Conservation (phyloP, 805 yeast species). For the Monosporozyma aerobia region DNA sequence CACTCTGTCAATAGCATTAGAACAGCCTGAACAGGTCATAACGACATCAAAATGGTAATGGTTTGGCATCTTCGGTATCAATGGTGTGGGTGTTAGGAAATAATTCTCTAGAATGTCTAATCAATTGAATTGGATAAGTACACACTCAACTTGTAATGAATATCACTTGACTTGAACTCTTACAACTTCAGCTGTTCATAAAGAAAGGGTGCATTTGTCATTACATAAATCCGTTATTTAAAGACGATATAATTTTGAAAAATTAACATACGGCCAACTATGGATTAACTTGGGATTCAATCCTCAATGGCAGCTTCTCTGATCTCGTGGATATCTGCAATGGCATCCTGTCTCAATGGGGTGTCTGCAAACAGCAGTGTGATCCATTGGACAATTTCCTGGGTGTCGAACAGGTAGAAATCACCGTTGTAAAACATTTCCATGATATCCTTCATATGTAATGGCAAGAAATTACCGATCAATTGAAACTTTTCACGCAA, state of each 20-base stretch:
- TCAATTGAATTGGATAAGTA: not conserved
- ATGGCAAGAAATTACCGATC: slow-evolving; percentile 21
- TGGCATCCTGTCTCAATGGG: slow-evolving; percentile 27
- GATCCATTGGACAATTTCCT: slow-evolving; percentile 32
- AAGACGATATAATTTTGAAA: not conserved
- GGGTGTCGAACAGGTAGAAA: slow-evolving; percentile 31
- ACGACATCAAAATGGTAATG: slow-evolving; percentile 73
- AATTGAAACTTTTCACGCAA: slow-evolving; percentile 22
- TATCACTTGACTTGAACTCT: not conserved
- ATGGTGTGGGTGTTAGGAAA: not conserved
- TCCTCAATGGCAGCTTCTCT: slow-evolving; percentile 40
- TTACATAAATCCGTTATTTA: not conserved
- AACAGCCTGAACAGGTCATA: slow-evolving; percentile 85
- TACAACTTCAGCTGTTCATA: not conserved
- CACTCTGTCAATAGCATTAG: slow-evolving; percentile 75
- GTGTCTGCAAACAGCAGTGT: slow-evolving; percentile 35
- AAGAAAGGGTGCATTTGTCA: not conserved
- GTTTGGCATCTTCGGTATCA: slow-evolving; percentile 26
- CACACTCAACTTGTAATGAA: no score
- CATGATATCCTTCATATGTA: slow-evolving; percentile 36
- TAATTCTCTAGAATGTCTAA: not conserved
- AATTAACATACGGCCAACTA: not conserved
- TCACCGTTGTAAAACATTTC: slow-evolving; percentile 34
- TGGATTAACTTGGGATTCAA: not conserved
- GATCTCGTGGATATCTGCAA: slow-evolving; percentile 33